phyloP scores from a whole-genome alignment of 768 basidiomycete genomes.

The Galerina sulciceps region DNA sequence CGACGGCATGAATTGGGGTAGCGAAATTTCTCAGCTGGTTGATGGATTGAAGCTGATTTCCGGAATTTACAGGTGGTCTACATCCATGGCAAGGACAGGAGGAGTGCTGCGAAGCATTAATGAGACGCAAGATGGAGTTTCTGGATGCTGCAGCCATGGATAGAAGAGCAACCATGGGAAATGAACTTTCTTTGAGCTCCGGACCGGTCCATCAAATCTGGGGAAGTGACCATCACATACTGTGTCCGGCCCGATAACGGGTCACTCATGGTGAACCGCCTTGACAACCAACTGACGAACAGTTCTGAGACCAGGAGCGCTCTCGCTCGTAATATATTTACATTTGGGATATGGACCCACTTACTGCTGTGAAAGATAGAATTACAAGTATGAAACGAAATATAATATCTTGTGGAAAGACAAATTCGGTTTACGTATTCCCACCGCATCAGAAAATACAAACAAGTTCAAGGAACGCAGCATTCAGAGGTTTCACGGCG shows the following conservation, averaged over 20 bases:
- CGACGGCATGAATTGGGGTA: slow-evolving; percentile 68
- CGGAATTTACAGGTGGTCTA: slow-evolving; percentile 45
- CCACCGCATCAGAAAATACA: slow-evolving; percentile 15
- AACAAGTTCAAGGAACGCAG: slow-evolving; percentile 17
- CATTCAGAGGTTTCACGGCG: slow-evolving; percentile 4
- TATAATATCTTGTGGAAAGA: too few species aligned
- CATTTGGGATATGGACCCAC: too few species aligned
- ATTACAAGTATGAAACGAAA: too few species aligned
- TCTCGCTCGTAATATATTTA: too few species aligned
- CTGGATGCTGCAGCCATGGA: slow-evolving; percentile 60
- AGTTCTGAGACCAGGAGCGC: too few species aligned
- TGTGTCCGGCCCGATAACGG: too few species aligned
- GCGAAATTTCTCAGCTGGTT: slow-evolving; percentile 75
- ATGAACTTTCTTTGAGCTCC: slow-evolving; percentile 5
- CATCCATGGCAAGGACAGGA: slow-evolving; percentile 83
- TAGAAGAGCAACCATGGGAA: slow-evolving; percentile 18
- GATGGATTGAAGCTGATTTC: slow-evolving; percentile 49
- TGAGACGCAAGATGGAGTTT: slow-evolving; percentile 70
- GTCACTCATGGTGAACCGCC: too few species aligned
- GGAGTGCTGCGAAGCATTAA: slow-evolving; percentile 74
- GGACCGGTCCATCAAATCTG: slow-evolving; percentile 14
- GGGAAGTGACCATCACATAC: slow-evolving; percentile 7
- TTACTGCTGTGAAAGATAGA: too few species aligned
- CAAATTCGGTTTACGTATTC: background rate
- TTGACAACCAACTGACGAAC: too few species aligned